Base-by-base conservation (phyloP, 2,329 filamentous ascomycete genomes). In the Penicillium italicum region DNA sequence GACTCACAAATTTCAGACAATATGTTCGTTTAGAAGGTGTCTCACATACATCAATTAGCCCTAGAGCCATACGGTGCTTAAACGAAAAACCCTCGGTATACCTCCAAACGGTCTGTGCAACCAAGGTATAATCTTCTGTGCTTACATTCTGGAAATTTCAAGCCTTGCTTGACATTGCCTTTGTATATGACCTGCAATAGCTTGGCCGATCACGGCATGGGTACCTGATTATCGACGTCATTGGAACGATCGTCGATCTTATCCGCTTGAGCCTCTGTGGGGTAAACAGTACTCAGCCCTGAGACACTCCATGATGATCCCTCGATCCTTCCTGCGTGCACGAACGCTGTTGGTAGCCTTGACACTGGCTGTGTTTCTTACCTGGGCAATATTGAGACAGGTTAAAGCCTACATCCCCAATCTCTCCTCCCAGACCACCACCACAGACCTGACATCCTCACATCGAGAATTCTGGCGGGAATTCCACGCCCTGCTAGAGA, bases 381-480 rank as follows among this genome's bases (percentile, higher is more conserved):
- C 43, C 26, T 62, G 60, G 62, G 22, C 54, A 16, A 12, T 54
- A 24, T 54, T 49, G 9, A 44, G 30, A 40, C 36, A 24, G 11
- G 26, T 46, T 33, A 26, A 10, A 24, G 28, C 28, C 3, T 40
- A 34, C 14, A n/a, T 47, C n/a, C 16, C 33, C 34, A 40, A 20
- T 14, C 14, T n/a, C 16, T 18, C 37, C 1, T 33, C 20, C 1
- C 37, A 26, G 7, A 11, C 11, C 16, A 44, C 4, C 14, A 42
- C 31, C 5, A 33, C 34, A 12, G 57, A 60, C 37, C 37, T 62
- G 2, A 60, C 55, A 22, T 16, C 46, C 2, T 50, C 47, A 18
- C 61, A 64, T 31, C 55, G 53, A 20, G 31, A 42, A 16, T 74
- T 75, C 55, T 76, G 73, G 72, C 63, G 54, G 8, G 60, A 66